Conservation (phyloP, 129 eudicot species). For the Centaurea solstitialis region DNA sequence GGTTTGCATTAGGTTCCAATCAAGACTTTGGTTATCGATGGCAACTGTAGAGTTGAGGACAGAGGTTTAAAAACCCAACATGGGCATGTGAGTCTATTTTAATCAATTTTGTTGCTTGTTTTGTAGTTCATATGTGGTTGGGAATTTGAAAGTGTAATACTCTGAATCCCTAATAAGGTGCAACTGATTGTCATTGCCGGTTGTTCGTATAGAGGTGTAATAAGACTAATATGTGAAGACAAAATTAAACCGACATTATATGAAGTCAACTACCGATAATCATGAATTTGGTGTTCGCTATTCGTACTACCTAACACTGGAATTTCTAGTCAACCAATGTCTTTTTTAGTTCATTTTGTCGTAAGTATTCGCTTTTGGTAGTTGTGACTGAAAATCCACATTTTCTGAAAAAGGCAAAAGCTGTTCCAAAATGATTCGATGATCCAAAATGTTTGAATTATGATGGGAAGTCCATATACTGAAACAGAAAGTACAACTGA, state of each 20-base stretch:
- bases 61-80: constrained; percentile 96
- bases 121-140: constrained; percentile 17
- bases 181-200: not conserved
- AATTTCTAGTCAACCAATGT: not conserved
- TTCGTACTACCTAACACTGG: not conserved
- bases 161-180: constrained; percentile 3
- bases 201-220: not conserved
- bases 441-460: not conserved
- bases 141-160: constrained; percentile 5
- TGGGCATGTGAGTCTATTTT: constrained; percentile 80
- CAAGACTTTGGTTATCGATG: constrained; percentile 93
- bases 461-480: not conserved
- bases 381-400: not conserved
- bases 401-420: not conserved
- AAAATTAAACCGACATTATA: not conserved
- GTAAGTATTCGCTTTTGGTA: constrained; percentile 3
- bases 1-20: constrained; percentile 68
- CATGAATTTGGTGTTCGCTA: not conserved
- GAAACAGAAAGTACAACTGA: not conserved
- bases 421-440: not conserved
- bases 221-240: not conserved
- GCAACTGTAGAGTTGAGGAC: constrained; percentile 98
- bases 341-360: constrained; percentile 7
- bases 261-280: constrained; percentile 7
- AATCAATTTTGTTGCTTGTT: constrained; percentile 9